Percentiles rank a stretch among this genome's conserved stretches.
Conservation (phyloP, 148 eudicot species). For the Chenopodium formosanum region DNA sequence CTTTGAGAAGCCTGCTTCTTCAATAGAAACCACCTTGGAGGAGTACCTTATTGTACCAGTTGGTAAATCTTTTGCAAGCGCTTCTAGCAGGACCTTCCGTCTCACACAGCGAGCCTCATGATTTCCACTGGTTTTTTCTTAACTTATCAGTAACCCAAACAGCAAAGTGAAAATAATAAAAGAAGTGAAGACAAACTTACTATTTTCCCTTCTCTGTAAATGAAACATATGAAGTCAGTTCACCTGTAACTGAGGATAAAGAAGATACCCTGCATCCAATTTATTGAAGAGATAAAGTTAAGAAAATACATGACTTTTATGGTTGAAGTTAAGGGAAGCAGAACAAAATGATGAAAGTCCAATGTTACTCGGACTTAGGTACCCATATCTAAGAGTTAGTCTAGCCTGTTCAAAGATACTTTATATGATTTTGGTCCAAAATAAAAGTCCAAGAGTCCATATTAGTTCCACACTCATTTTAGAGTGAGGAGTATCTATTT, state of each 20-base stretch:
- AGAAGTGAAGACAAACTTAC: neutral
- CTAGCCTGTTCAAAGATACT: too few relatives aligned
- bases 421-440: neutral
- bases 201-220: constrained; percentile 10
- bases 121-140: constrained; percentile 29
- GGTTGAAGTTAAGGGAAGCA: neutral
- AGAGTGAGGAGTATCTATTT: neutral
- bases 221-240: constrained; percentile 16
- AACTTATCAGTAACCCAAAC: neutral
- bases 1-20: constrained; percentile 43
- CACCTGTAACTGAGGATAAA: constrained; percentile 37
- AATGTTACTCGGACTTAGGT: neutral
- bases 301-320: neutral
- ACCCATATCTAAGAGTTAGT: neutral
- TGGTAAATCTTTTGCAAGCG: constrained; percentile 58
- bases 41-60: constrained; percentile 51
- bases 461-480: neutral
- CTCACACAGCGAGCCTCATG: constrained; percentile 49
- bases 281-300: neutral
- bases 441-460: too few relatives aligned
- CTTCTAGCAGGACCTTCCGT: constrained; percentile 45
- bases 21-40: constrained; percentile 55
- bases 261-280: constrained; percentile 29
- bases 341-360: neutral
- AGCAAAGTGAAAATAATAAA: too few relatives aligned